These are phyloP conservation scores for Choanephora cucurbitarum DNA, from an alignment of 371 early-diverging fungal genomes.

Conservation along the genomic window DNA sequence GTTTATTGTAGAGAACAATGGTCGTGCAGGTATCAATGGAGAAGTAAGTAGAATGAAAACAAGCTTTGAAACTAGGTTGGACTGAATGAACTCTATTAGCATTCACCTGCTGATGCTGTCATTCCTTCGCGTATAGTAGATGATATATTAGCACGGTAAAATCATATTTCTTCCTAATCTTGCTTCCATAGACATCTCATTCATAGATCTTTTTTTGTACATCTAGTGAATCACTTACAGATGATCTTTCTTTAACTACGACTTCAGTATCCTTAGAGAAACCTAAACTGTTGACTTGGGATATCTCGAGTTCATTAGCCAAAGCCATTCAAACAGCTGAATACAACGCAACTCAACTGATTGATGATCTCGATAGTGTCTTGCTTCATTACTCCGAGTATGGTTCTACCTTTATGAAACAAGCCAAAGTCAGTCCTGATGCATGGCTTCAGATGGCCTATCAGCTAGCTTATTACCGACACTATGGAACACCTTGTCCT, in stretches of 20 bases:
- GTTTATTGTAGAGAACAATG: slow-evolving; percentile 82
- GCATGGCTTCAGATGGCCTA: slow-evolving; percentile 89
- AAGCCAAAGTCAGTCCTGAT: slow-evolving; percentile 73
- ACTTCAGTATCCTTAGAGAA: slow-evolving; percentile 37
- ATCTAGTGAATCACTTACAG: slow-evolving; percentile 60
- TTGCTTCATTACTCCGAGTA: slow-evolving; percentile 71
- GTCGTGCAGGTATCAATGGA: slow-evolving; percentile 91
- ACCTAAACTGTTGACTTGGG: slow-evolving; percentile 69
- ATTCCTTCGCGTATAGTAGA: slow-evolving; percentile 80
- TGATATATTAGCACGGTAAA: slow-evolving; percentile 60
- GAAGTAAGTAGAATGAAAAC: slow-evolving; percentile 58
- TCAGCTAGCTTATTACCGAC: slow-evolving; percentile 81
- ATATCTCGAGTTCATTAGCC: slow-evolving; percentile 46
- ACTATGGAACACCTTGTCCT: slow-evolving; percentile 66
- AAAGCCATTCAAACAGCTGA: slow-evolving; percentile 62
- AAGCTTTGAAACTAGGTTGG: no score
- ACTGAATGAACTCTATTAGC: slow-evolving; percentile 40
- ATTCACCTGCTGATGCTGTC: slow-evolving; percentile 92
- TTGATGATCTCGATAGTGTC: slow-evolving; percentile 71
- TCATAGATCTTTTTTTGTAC: no score
- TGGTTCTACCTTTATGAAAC: slow-evolving; percentile 85
- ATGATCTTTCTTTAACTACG: slow-evolving; percentile 41
- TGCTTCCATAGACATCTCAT: background rate
- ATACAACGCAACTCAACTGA: slow-evolving; percentile 60
- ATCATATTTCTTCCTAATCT: background rate